Evolutionary conservation across 2,329 filamentous ascomycete genomes (phyloP).

Genomic region (Microsporum audouinii): DNA sequence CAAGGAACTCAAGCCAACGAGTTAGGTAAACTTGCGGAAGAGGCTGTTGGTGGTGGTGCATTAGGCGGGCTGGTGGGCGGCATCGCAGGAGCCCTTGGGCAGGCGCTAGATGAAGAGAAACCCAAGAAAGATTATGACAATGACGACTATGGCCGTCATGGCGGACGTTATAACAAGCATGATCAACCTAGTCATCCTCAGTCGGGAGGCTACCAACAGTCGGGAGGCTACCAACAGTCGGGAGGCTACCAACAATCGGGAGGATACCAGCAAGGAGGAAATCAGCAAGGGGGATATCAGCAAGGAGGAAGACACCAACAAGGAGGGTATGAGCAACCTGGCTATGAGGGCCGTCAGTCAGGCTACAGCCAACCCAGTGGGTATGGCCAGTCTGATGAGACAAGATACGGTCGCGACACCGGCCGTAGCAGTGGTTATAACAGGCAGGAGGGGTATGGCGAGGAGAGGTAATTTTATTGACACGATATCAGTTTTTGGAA

Average conservation of each 20-base stretch:
- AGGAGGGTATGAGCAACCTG: constrained; percentile 1
- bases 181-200: constrained; percentile 1
- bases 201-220: background rate
- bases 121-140: constrained; percentile 2
- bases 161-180: background rate
- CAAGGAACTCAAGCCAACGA: constrained; percentile 19
- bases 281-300: constrained; percentile 4
- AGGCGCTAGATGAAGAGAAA: constrained; percentile 46
- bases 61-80: constrained; percentile 61
- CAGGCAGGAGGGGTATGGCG: background rate
- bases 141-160: constrained; percentile 13
- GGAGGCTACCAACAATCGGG: background rate
- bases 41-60: constrained; percentile 53
- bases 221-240: background rate
- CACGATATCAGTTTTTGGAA: background rate
- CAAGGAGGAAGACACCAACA: constrained; percentile 2
- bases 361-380: background rate
- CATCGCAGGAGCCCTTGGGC: constrained; percentile 52
- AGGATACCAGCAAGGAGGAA: background rate
- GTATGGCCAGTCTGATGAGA: background rate
- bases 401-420: background rate
- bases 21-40: constrained; percentile 44
- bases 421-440: constrained; percentile 4
- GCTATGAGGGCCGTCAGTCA: constrained; percentile 2
- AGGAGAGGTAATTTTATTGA: constrained; percentile 4